A percentile compares a stretch with the other conserved stretches of the same genome.
Conservation (phyloP, 371 early-diverging fungal species). For the Rhizopus arrhizus region DNA sequence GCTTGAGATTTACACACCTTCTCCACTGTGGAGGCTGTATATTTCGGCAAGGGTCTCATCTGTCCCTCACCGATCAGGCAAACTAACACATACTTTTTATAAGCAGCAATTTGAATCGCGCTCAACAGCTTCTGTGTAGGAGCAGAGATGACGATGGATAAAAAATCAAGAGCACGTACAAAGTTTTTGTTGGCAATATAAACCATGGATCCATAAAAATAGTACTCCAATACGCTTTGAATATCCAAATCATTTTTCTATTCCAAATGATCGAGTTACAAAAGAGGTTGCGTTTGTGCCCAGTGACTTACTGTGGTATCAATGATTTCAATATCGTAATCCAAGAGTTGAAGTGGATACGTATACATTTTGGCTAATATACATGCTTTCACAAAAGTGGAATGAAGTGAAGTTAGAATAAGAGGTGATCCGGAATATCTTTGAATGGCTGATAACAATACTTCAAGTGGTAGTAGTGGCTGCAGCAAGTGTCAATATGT, state of each 20-base stretch:
- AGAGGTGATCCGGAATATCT: constrained; percentile 33
- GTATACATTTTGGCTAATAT: constrained; percentile 65
- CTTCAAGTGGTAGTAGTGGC: constrained; percentile 50
- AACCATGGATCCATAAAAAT: constrained; percentile 80
- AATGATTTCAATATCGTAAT: constrained; percentile 60
- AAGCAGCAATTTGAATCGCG: constrained; percentile 78
- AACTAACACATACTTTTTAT: constrained; percentile 70
- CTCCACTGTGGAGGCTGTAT: constrained; percentile 56
- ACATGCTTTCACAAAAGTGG: constrained; percentile 58
- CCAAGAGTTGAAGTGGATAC: constrained; percentile 58
- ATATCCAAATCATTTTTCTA: constrained; percentile 40
- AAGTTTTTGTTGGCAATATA: constrained; percentile 69
- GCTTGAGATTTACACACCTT: constrained; percentile 52
- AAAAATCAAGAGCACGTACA: constrained; percentile 67
- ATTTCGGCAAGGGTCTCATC: constrained; percentile 62
- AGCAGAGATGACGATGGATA: constrained; percentile 66
- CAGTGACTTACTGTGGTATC: constrained; percentile 47
- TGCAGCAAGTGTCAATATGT: constrained; percentile 14
- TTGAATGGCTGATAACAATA: constrained; percentile 44
- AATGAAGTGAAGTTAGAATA: constrained; percentile 62
- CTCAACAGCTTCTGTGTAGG: constrained; percentile 63
- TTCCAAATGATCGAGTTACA: neutral
- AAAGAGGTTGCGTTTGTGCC: neutral
- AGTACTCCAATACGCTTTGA: constrained; percentile 70
- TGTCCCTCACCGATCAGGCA: constrained; percentile 64